phyloP scores from a whole-genome alignment of 176 grass and related monocot genomes.

The Bothriochloa decipiens region DNA sequence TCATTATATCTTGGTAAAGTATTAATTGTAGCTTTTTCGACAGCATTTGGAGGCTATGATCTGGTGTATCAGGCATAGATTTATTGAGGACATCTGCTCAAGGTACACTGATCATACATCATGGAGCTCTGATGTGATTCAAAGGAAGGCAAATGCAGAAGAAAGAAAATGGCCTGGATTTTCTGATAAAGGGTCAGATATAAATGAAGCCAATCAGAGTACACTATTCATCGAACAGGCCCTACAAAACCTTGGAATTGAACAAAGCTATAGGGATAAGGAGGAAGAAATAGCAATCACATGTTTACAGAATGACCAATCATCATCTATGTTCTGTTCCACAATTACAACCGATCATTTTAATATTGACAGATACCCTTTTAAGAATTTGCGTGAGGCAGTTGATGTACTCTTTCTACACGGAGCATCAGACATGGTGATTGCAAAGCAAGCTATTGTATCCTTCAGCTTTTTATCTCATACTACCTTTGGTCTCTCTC shows the following conservation, averaged over 20 bases:
- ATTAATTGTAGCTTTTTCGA: slow-evolving; percentile 42
- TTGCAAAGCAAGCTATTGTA: slow-evolving; percentile 97
- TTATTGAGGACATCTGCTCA: slow-evolving; percentile 63
- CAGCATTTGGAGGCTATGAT: slow-evolving; percentile 97
- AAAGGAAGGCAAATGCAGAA: slow-evolving; percentile 69
- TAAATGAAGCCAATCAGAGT: slow-evolving; percentile 36
- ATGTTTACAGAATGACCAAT: slow-evolving; percentile 68
- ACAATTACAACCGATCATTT: slow-evolving; percentile 66
- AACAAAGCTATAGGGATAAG: slow-evolving; percentile 45
- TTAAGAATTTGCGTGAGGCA: slow-evolving; percentile 69
- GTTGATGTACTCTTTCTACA: slow-evolving; percentile 83
- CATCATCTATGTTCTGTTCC: slow-evolving; percentile 54
- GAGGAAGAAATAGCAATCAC: slow-evolving; percentile 59
- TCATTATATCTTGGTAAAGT: slow-evolving; percentile 33
- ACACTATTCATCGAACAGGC: slow-evolving; percentile 94
- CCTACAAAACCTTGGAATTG: slow-evolving; percentile 75
- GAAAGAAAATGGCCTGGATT: slow-evolving; percentile 67
- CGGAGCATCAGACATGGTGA: slow-evolving; percentile 80
- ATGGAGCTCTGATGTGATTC: slow-evolving; percentile 66
- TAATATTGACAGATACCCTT: slow-evolving; percentile 68
- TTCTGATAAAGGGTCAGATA: slow-evolving; percentile 42
- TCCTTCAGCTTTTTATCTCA: slow-evolving; percentile 58
- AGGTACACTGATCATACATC: slow-evolving; percentile 47
- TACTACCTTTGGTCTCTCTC: neutral
- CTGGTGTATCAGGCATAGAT: slow-evolving; percentile 83